These are phyloP conservation scores for Populus trichocarpa DNA, from an alignment of 441 rosid genomes.

Conservation along the genomic window DNA sequence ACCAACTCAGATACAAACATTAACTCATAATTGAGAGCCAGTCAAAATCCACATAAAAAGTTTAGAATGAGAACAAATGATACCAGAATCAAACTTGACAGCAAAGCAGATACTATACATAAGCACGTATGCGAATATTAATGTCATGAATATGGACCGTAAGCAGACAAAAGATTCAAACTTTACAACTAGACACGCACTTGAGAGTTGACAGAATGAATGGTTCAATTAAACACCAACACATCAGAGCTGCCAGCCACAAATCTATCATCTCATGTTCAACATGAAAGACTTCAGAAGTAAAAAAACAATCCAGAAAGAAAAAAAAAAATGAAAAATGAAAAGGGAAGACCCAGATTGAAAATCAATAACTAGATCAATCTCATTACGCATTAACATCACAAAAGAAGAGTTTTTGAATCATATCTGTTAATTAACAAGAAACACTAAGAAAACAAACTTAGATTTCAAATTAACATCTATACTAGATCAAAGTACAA, in stretches of 20 bases:
- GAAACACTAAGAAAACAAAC: not conserved
- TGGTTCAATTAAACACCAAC: not conserved
- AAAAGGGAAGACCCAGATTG: not conserved
- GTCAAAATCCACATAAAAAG: not conserved
- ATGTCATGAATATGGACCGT: not conserved
- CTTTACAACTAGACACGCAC: not conserved
- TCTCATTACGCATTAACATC: not conserved
- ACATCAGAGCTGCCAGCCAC: not conserved
- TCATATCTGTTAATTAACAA: not conserved
- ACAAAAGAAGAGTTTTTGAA: not conserved
- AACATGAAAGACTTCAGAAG: not conserved
- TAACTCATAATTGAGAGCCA: not conserved
- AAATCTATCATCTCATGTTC: not conserved
- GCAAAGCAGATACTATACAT: not conserved
- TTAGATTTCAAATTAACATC: not conserved
- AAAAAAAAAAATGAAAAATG: not conserved
- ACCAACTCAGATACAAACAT: not conserved
- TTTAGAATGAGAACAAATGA: not conserved
- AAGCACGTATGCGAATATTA: not conserved
- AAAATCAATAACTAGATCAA: not conserved
- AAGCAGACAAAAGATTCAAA: not conserved
- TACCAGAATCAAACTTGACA: not conserved
- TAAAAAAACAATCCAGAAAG: no score
- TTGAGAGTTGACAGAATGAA: not conserved
- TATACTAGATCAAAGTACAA: not conserved